A percentile compares a stretch with the other conserved stretches of the same genome.
These are phyloP conservation scores for Chalaropsis ovoidea DNA, from an alignment of 2,329 filamentous ascomycete genomes.

Conservation along the genomic window DNA sequence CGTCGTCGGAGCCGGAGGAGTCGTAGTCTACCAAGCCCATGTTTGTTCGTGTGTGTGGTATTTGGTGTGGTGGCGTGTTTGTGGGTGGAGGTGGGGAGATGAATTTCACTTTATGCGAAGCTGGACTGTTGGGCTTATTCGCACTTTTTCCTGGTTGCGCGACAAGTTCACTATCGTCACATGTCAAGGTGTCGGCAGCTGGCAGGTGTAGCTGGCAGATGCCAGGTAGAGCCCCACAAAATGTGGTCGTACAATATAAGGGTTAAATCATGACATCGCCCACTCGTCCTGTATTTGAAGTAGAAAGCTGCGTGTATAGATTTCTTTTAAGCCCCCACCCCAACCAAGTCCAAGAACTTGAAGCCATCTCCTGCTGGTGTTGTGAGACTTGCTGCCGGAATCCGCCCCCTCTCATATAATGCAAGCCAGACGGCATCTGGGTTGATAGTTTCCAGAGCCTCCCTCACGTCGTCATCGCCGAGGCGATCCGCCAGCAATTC, in stretches of 20 bases:
- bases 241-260: too few species aligned
- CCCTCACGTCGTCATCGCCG: conserved; percentile 40
- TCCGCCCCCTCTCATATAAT: conserved; percentile 40
- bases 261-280: too few species aligned
- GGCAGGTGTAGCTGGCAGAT: too few species aligned
- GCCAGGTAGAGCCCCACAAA: too few species aligned
- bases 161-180: too few species aligned
- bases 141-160: too few species aligned
- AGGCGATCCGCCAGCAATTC: conserved; percentile 48
- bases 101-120: too few species aligned
- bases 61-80: background rate
- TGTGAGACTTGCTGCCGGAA: conserved; percentile 31
- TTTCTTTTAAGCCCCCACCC: background rate
- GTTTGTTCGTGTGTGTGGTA: conserved; percentile 23
- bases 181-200: too few species aligned
- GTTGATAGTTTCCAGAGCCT: conserved; percentile 55
- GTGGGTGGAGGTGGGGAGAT: too few species aligned
- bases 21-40: conserved; percentile 72
- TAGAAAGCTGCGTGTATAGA: background rate
- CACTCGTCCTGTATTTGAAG: too few species aligned
- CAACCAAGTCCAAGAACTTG: conserved; percentile 33
- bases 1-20: conserved; percentile 67
- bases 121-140: too few species aligned
- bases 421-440: conserved; percentile 68
- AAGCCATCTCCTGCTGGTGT: conserved; percentile 38